A percentile compares a stretch with the other conserved stretches of the same genome.
Evolutionary conservation across 2,329 filamentous ascomycete species (phyloP).

Genomic region (Fonsecaea erecta): DNA sequence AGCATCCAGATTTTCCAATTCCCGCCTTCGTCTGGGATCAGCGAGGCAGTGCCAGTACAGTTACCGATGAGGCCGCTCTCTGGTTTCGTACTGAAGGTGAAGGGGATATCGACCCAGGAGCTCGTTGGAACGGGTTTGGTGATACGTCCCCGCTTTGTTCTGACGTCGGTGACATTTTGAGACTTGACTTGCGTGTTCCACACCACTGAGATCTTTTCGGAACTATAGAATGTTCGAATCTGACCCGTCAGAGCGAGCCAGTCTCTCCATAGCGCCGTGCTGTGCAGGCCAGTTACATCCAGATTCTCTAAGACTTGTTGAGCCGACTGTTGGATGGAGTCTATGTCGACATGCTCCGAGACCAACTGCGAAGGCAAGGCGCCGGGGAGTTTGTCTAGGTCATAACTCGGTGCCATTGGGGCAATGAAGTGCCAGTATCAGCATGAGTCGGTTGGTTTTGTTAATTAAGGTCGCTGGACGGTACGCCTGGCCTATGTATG

Average conservation of each 20-base stretch:
- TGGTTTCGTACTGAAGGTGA: slow-evolving; percentile 20
- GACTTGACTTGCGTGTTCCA: slow-evolving; percentile 31
- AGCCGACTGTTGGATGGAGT: slow-evolving; percentile 5
- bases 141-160: slow-evolving; percentile 12
- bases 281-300: background rate
- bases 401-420: slow-evolving; percentile 8
- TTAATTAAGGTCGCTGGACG: too few relatives aligned
- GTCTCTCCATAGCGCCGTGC: slow-evolving; percentile 38
- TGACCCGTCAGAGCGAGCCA: slow-evolving; percentile 37
- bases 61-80: slow-evolving; percentile 19
- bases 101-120: slow-evolving; percentile 22
- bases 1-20: slow-evolving; percentile 41
- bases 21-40: slow-evolving; percentile 28
- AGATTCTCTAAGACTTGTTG: slow-evolving; percentile 1
- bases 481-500: too few relatives aligned
- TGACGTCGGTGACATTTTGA: slow-evolving; percentile 23
- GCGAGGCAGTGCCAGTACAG: slow-evolving; percentile 35
- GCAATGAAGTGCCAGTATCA: too few relatives aligned
- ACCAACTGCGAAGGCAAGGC: slow-evolving; percentile 31
- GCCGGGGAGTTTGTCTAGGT: slow-evolving; percentile 34
- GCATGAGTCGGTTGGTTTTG: too few relatives aligned
- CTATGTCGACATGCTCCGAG: slow-evolving; percentile 29
- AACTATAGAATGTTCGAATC: slow-evolving; percentile 34
- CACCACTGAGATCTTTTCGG: slow-evolving; percentile 25
- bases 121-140: slow-evolving; percentile 11